Evolutionary conservation across 73 alveolate species (phyloP).

Genomic region (Paraurostyla sp.): DNA sequence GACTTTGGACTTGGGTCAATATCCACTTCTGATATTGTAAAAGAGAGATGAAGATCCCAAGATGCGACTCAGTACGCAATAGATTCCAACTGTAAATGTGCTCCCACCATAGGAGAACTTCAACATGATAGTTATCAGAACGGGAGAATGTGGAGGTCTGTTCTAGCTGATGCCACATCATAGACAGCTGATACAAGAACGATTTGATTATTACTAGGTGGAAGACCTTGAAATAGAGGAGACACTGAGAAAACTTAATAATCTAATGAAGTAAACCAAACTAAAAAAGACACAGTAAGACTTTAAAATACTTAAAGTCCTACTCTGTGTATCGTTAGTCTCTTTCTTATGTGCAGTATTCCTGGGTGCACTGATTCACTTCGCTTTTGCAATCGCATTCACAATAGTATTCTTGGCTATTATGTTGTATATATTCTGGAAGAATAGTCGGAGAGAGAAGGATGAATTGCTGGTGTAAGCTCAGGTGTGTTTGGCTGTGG

Average conservation of each 20-base stretch:
- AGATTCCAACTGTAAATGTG: not conserved
- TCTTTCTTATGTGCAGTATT: not conserved
- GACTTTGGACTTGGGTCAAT: not conserved
- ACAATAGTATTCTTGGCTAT: not conserved
- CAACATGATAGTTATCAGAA: not conserved
- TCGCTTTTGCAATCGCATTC: not conserved
- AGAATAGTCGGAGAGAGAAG: not conserved
- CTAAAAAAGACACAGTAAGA: not conserved
- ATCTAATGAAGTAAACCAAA: not conserved
- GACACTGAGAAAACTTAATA: not conserved
- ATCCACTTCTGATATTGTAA: not conserved
- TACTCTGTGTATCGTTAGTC: not conserved
- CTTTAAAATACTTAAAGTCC: not conserved
- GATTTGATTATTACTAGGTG: not conserved
- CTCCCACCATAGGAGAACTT: not conserved
- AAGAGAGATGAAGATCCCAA: not conserved
- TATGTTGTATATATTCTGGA: not conserved
- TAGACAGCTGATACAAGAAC: not conserved
- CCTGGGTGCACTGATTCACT: not conserved
- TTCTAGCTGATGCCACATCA: not conserved
- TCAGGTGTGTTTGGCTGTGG: not conserved
- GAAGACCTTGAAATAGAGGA: not conserved
- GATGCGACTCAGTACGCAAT: no score
- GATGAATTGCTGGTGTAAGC: not conserved
- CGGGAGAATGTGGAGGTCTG: not conserved